Evolutionary conservation across 2,329 filamentous ascomycete genomes (phyloP).

Genomic region (Phaeophleospora eucalypticola): DNA sequence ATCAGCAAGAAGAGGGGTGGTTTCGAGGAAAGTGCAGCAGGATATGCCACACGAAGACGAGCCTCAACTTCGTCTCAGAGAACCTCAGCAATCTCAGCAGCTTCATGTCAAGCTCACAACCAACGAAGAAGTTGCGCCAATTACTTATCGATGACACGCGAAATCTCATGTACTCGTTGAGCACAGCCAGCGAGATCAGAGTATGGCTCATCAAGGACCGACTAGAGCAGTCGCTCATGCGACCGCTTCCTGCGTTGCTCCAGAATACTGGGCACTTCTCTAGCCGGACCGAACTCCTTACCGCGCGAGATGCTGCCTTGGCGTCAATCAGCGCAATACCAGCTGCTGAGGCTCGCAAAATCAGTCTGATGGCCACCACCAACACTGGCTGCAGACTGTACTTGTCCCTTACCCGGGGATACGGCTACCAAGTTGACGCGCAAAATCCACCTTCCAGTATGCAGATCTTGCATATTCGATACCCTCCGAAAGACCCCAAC

Average conservation of each 20-base stretch:
- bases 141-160: conserved; percentile 86
- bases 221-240: conserved; percentile 54
- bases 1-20: conserved; percentile 97
- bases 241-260: conserved; percentile 51
- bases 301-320: conserved; percentile 62
- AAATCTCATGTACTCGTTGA: conserved; percentile 86
- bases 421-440: conserved; percentile 54
- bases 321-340: conserved; percentile 84
- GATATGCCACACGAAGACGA: conserved; percentile 54
- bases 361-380: conserved; percentile 87
- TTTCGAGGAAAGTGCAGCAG: conserved; percentile 82
- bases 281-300: conserved; percentile 65
- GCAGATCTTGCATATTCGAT: conserved; percentile 96
- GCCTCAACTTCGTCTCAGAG: conserved; percentile 40
- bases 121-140: conserved; percentile 63
- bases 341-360: conserved; percentile 69
- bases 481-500: conserved; percentile 60
- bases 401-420: conserved; percentile 81
- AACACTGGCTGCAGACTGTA: conserved; percentile 88
- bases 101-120: too few relatives aligned
- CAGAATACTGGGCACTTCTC: conserved; percentile 83
- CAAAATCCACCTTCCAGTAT: conserved; percentile 81
- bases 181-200: conserved; percentile 79
- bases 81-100: conserved; percentile 31
- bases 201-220: conserved; percentile 77